phyloP scores from a whole-genome alignment of 2,329 filamentous ascomycete species.

The Sporothrix phasma region DNA sequence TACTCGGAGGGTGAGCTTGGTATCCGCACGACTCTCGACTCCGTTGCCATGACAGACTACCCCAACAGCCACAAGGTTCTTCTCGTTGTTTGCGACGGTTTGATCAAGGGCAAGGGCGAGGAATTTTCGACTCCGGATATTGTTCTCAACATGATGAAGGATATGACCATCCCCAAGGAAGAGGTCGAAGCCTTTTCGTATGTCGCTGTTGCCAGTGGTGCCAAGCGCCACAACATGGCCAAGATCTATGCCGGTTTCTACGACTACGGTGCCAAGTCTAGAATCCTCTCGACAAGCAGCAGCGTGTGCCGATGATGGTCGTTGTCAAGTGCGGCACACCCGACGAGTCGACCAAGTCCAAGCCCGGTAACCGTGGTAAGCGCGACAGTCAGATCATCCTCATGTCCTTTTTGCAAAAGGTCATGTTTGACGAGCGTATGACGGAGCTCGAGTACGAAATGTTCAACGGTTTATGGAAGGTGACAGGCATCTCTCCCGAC shows the following conservation, averaged over 20 bases:
- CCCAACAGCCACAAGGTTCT: conserved; percentile 98
- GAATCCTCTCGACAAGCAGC: conserved; percentile 76
- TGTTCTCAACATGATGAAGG: conserved; percentile 86
- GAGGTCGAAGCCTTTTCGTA: conserved; percentile 90
- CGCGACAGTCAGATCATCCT: conserved; percentile 97
- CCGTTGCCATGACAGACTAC: conserved; percentile 94
- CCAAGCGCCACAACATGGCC: conserved; percentile 99
- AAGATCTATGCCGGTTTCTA: conserved; percentile 98
- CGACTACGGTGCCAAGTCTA: conserved; percentile 76
- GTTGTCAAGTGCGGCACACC: conserved; percentile 94
- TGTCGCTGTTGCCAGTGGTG: conserved; percentile 87
- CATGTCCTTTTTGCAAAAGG: conserved; percentile 99
- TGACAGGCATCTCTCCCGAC: conserved; percentile 95
- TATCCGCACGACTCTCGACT: conserved; percentile 87
- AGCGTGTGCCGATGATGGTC: conserved; percentile 95
- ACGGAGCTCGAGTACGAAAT: conserved; percentile 98
- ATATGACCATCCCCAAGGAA: conserved; percentile 67
- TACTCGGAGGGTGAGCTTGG: conserved; percentile 95
- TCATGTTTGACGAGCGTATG: conserved; percentile 99
- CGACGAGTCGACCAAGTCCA: conserved; percentile 67
- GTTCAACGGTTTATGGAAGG: conserved; percentile 98
- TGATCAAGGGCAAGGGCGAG: conserved; percentile 95
- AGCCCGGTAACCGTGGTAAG: conserved; percentile 96
- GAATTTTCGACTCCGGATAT: conserved; percentile 79
- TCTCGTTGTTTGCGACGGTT: conserved; percentile 89